These are phyloP conservation scores for Claviceps lovelessii DNA, from an alignment of 2,329 filamentous ascomycete species.

Conservation along the genomic window DNA sequence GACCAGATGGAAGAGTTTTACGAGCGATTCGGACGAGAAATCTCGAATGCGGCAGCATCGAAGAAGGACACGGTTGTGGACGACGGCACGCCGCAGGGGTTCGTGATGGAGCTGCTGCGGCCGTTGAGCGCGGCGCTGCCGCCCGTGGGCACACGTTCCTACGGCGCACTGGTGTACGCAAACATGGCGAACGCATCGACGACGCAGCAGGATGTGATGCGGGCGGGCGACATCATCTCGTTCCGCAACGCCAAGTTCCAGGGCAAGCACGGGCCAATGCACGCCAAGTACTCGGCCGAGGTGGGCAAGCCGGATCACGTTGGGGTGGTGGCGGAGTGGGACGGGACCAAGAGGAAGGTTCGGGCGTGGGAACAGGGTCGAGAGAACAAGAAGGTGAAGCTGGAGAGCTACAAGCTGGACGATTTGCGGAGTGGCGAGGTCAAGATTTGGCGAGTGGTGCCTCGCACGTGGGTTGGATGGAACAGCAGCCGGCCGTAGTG, in stretches of 20 bases:
- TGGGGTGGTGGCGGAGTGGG: constrained; percentile 86
- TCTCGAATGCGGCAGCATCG: constrained; percentile 53
- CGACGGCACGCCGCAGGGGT: constrained; percentile 64
- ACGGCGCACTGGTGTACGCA: constrained; percentile 82
- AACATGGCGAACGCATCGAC: constrained; percentile 92
- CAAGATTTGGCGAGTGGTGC: constrained; percentile 93
- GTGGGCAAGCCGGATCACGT: constrained; percentile 85
- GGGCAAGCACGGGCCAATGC: constrained; percentile 88
- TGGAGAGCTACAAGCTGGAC: constrained; percentile 86
- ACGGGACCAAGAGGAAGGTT: constrained; percentile 96
- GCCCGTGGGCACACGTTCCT: constrained; percentile 78
- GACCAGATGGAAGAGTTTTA: constrained; percentile 87
- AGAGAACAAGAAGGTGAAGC: constrained; percentile 83
- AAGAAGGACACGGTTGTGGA: constrained; percentile 72
- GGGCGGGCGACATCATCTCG: constrained; percentile 80
- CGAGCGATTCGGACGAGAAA: constrained; percentile 62
- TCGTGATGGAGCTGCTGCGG: constrained; percentile 67
- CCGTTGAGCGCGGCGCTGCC: constrained; percentile 59
- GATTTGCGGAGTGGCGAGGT: constrained; percentile 89
- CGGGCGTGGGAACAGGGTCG: constrained; percentile 88
- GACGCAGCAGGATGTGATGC: constrained; percentile 81
- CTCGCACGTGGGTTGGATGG: constrained; percentile 86
- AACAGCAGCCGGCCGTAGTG: constrained; percentile 44
- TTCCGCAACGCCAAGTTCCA: constrained; percentile 90
- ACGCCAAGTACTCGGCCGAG: constrained; percentile 80